Base-by-base conservation (phyloP, 148 eudicot genomes). In the Diospyros lotus region DNA sequence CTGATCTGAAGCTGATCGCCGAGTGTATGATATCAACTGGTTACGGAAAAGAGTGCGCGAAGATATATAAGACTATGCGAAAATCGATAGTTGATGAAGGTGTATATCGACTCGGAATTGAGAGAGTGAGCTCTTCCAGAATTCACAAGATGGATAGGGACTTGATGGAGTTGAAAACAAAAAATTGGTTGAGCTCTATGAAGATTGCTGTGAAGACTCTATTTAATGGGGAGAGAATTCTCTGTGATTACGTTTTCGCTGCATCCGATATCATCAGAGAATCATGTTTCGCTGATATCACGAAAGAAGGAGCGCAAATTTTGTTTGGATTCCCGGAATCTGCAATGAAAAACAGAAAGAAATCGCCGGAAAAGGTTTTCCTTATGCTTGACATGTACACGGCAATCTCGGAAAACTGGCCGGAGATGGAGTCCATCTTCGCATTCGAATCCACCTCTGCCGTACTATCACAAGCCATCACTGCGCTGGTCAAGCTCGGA, bases 351-450 rank as follows among this genome's bases (percentile, higher is more conserved):
- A 66, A 68, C n/a, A 28, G 28, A 28, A 78, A 72, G 46, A 56
- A 64, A 46, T 78, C 48, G 9, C 79, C 79, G 1, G 81, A 84
- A 15, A 80, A 51, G 46, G 55, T 81, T 66, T 77, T 77, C 70
- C 15, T 6, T 4, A 5, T 81, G 11, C 39, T 80, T 68, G 79
- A 78, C 51, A 59, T 84, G 28, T 60, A 74, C 43, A 79, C 78
- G 18, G 64, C 81, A n/a, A 62, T 84, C 39, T 71, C 77, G 1
- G 76, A 68, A 3, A 62, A 78, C 55, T 75, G 71, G 84, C 78
- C 82, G 6, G 84, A 84, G 43, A 81, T 81, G 14, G 84, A 84
- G 40, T 84, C 84, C 43, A 75, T 84, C 68, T 84, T 84, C 75
- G 75, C 82, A 1, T 74, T 43, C 45, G 70, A 81, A 50, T 64